These are phyloP conservation scores for Colletotrichum graminicola DNA, from an alignment of 2,329 filamentous ascomycete genomes.

Conservation along the genomic window DNA sequence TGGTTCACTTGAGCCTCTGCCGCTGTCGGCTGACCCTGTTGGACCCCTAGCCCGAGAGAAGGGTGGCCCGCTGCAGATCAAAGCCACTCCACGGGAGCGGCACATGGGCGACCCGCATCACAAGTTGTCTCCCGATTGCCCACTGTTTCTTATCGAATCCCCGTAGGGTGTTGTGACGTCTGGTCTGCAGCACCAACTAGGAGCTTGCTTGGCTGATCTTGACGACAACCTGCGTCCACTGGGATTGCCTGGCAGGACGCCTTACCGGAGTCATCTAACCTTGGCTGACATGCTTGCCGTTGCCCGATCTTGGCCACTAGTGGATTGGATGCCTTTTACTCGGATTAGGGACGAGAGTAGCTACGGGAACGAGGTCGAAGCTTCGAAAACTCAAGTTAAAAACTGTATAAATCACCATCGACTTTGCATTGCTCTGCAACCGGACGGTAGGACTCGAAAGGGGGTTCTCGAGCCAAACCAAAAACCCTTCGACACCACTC, in stretches of 20 bases:
- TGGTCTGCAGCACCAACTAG: conserved; percentile 13
- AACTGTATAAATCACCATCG: conserved; percentile 33
- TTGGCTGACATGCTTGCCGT: conserved; percentile 26
- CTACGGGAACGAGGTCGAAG: conserved; percentile 24
- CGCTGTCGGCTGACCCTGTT: conserved; percentile 33
- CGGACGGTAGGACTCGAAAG: conserved; percentile 25
- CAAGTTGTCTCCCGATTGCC: conserved; percentile 32
- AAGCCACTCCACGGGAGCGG: conserved; percentile 35
- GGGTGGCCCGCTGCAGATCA: conserved; percentile 24
- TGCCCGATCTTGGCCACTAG: conserved; percentile 33
- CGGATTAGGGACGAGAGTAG: conserved; percentile 17
- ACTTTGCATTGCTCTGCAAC: conserved; percentile 19
- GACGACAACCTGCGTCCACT: conserved; percentile 21
- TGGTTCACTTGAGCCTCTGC: conserved; percentile 36
- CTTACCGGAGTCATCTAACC: conserved; percentile 22
- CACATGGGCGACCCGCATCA: conserved; percentile 22
- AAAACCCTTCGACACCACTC: conserved; percentile 4
- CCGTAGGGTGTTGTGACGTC: conserved; percentile 1
- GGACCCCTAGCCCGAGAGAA: conserved; percentile 1
- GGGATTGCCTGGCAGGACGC: conserved; percentile 18
- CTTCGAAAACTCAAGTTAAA: conserved; percentile 8
- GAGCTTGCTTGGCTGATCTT: conserved; percentile 16
- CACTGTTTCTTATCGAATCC: conserved; percentile 8
- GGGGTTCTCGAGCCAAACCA: conserved; percentile 23
- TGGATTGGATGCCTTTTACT: conserved; percentile 21